Evolutionary conservation across 2,329 filamentous ascomycete genomes (phyloP), one percentile per base, ranked within the genome.

Genomic region (Meredithiella fracta): DNA sequence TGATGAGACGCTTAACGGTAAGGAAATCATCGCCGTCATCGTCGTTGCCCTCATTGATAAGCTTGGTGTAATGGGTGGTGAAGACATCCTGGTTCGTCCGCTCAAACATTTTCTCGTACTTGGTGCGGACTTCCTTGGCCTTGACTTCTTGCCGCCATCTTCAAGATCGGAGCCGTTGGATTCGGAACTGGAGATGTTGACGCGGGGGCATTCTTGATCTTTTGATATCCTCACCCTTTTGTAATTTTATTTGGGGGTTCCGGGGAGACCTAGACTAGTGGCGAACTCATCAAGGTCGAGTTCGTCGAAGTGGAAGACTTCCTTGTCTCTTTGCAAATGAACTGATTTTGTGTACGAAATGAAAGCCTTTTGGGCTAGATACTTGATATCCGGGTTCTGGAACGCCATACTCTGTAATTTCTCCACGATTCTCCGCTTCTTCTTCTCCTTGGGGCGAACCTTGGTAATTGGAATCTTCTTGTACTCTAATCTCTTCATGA

Each of bases 101-200:
- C 72, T 96, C 91, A 68, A 97, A 96, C 92, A 98, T 97, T 62
- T 88, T 84, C 68, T 98, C 89, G 67, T 94, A 94, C 68, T 95
- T 97, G 31, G 94, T 98, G 60, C 89, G 80, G 17, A 95, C 86
- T 62, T 82, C 78, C 9, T 76, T 73, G 70, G 86, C 83, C 69
- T 82, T 80, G 66, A 78, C 61, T 73, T 72, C 37, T 59, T 47
- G 11, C 67, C 69, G 20, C 71, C 73, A 3, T 67, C 72, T 25
- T 49, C 44, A 8, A 29, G 44, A 8, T 73, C 73, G 2, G 64
- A 68, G 15, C 74, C 75, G 25, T 75, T 73, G n/a, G 79, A 74
- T 55, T 79, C 79, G 52, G 68, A 70, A 31, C 75, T 77, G 2
- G 81, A 82, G 50, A 86, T 69, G 53, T 76, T 73, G 42, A 77